These are phyloP conservation scores for Cadophora malorum DNA, from an alignment of 2,329 filamentous ascomycete species.

Conservation along the genomic window DNA sequence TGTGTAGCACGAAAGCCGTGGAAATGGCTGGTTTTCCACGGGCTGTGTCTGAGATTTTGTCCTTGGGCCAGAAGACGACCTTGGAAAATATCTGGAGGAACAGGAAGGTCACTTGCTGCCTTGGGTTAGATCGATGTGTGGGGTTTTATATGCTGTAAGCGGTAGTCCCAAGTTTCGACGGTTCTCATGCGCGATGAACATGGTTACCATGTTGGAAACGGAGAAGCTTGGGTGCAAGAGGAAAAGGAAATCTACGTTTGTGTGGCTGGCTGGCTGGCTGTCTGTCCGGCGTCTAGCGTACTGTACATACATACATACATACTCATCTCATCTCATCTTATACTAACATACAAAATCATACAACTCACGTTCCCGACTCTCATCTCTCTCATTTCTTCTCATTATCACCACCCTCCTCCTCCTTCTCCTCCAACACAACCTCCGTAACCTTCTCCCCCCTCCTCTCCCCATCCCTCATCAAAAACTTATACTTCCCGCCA, in stretches of 20 bases:
- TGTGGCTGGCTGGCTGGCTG: not conserved
- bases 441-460: conserved; percentile 40
- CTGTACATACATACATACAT: conserved; percentile 5
- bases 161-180: too few relatives aligned
- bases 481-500: conserved; percentile 78
- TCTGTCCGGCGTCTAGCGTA: not conserved
- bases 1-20: too few relatives aligned
- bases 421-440: conserved; percentile 37
- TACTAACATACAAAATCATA: conserved; percentile 11
- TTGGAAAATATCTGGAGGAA: too few relatives aligned
- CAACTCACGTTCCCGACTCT: not conserved
- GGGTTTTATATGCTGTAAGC: too few relatives aligned
- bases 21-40: too few relatives aligned
- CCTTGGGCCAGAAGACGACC: too few relatives aligned
- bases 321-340: conserved; percentile 10
- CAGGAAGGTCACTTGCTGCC: too few relatives aligned
- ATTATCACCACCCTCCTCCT: conserved; percentile 13
- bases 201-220: too few relatives aligned
- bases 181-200: too few relatives aligned
- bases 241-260: conserved; percentile 10
- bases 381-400: conserved; percentile 1
- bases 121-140: too few relatives aligned
- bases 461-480: conserved; percentile 38
- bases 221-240: not conserved
- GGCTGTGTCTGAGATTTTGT: too few relatives aligned